Base-by-base conservation (phyloP, 768 basidiomycete species). In the Dictyophora rubrovolvata region DNA sequence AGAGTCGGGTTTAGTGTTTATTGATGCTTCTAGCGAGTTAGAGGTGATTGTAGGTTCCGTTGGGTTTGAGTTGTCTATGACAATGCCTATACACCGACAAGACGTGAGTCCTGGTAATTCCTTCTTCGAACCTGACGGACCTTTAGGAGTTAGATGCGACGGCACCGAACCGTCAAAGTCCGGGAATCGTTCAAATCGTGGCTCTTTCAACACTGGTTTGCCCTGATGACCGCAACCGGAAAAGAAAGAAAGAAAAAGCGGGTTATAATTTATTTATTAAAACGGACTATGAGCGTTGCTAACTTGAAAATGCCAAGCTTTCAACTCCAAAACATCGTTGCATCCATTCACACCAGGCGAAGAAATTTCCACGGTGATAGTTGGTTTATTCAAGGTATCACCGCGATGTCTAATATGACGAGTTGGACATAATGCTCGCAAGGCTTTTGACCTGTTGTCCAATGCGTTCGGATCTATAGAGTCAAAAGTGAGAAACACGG, bases 371-470 rank as follows among this genome's bases (percentile, higher is more conserved):
- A 63, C 65, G 61, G 53, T 65, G 60, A 4, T 16, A 17, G 17
- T 28, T 20, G 49, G 50, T 81, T 64, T 78, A 54, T 71, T 80
- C 9, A 84, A 72, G 0, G 83, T 84, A 66, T 84, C 83, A 21
- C 83, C 83, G 53, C 83, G 76, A 69, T 83, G 81, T 58, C 78
- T 75, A 60, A 84, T 81, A 7, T 50, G 55, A 14, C 55, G 35
- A 7, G 55, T 56, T 21, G 55, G 52, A 21, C 55, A 56, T 37
- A 56, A n/a, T 12, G 55, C 55, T 7, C 55, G 48, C 8, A 56
- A 56, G 12, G 20, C 42, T 22, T 56, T 47, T 21, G 55, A 56
- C 18, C 21, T 21, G 47, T 10, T 28, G 20, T 56, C 42, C n/a
- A 23, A 48, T 46, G 5, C 37, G 22, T 51, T 20, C 14, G 17